phyloP scores from a whole-genome alignment of 2,329 filamentous ascomycete genomes.

The Cordyceps farinosa region DNA sequence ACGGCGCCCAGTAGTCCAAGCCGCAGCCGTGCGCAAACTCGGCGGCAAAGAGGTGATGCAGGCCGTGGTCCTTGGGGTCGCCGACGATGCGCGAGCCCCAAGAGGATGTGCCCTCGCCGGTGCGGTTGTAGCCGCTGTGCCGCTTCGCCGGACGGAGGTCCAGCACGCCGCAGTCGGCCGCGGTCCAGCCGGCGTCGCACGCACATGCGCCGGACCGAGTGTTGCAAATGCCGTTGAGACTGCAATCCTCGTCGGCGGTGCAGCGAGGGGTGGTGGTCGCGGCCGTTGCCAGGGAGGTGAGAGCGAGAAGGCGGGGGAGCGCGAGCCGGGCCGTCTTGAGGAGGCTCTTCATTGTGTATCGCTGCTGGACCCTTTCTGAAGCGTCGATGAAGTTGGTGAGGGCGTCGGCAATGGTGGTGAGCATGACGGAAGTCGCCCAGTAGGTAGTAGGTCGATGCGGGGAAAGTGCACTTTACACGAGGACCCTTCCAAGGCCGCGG shows the following conservation, averaged over 20 bases:
- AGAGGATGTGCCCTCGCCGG: constrained; percentile 39
- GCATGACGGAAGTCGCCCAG: neutral
- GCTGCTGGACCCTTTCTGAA: neutral
- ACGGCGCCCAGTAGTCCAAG: constrained; percentile 44
- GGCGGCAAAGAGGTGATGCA: constrained; percentile 44
- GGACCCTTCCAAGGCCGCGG: neutral
- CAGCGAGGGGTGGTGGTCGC: constrained; percentile 17
- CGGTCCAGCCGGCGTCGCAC: constrained; percentile 43
- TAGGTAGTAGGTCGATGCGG: neutral
- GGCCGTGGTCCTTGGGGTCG: constrained; percentile 33
- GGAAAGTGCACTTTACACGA: neutral
- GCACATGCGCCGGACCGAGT: constrained; percentile 18
- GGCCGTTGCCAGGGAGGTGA: neutral
- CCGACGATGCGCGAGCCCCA: constrained; percentile 47
- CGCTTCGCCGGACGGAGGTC: constrained; percentile 40
- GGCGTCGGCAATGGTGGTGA: neutral
- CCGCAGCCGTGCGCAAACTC: constrained; percentile 46
- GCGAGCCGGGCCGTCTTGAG: neutral
- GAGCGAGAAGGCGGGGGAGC: neutral
- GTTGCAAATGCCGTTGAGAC: constrained; percentile 30
- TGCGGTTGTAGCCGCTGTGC: constrained; percentile 45
- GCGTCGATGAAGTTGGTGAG: neutral
- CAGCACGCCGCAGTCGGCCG: constrained; percentile 41
- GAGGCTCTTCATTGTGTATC: constrained; percentile 6
- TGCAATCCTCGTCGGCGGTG: constrained; percentile 28